Evolutionary conservation across 116 monocot genomes (phyloP).

Genomic region (Cymodocea nodosa): DNA sequence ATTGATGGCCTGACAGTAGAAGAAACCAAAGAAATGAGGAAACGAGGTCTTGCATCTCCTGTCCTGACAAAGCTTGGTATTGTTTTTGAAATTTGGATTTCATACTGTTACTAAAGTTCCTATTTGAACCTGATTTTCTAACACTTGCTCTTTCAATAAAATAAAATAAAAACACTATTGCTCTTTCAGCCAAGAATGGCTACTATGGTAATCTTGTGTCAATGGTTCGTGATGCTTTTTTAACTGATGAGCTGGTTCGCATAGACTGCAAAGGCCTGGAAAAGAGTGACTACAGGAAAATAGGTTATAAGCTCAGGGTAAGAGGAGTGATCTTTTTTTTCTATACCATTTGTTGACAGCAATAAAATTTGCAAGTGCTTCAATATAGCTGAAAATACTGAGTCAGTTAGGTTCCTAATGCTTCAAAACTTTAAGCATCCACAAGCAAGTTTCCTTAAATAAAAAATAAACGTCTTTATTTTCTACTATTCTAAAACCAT

Average conservation of each 20-base stretch:
- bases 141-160: not conserved
- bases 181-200: constrained; percentile 83
- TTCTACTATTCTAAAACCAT: too few relatives aligned
- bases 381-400: too few relatives aligned
- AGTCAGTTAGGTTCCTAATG: too few relatives aligned
- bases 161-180: not conserved
- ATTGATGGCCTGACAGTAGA: constrained; percentile 75
- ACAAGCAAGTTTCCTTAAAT: too few relatives aligned
- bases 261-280: constrained; percentile 88
- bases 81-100: constrained; percentile 3
- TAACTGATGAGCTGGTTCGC: constrained; percentile 64
- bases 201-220: constrained; percentile 87
- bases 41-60: constrained; percentile 64
- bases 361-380: too few relatives aligned
- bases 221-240: constrained; percentile 94
- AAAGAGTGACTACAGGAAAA: constrained; percentile 79
- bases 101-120: not conserved
- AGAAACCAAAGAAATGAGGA: constrained; percentile 93
- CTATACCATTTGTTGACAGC: too few relatives aligned
- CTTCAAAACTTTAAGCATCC: too few relatives aligned
- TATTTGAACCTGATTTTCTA: not conserved
- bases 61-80: constrained; percentile 79
- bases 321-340: not conserved
- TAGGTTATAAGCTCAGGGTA: constrained; percentile 91
- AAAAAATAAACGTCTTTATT: too few relatives aligned